phyloP scores from a whole-genome alignment of 805 yeast species.

The Nakazawaea sp. region DNA sequence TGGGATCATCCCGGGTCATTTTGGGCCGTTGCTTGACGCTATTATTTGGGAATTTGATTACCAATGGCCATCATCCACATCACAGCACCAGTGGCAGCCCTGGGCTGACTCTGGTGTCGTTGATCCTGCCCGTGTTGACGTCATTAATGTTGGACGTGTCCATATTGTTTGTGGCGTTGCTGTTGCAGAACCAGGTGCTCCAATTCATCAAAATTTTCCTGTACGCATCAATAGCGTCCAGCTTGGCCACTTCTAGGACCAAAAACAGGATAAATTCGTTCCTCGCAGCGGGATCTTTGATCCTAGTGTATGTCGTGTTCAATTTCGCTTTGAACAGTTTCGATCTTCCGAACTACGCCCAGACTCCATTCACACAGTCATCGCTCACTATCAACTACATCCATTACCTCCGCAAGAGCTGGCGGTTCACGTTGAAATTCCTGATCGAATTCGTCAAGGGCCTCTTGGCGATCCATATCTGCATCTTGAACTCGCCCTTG shows the following conservation, averaged over 20 bases:
- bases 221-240: slow-evolving; percentile 27
- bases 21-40: slow-evolving; percentile 11
- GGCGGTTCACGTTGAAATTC: slow-evolving; percentile 7
- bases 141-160: background rate
- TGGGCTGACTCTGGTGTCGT: background rate
- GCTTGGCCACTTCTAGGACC: slow-evolving; percentile 22
- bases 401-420: slow-evolving; percentile 5
- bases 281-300: slow-evolving; percentile 11
- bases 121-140: background rate
- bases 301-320: background rate
- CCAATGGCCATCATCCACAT: background rate
- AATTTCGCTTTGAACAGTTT: slow-evolving; percentile 1
- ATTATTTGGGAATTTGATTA: slow-evolving; percentile 7
- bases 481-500: slow-evolving; percentile 4
- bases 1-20: slow-evolving; percentile 11
- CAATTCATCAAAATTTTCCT: slow-evolving; percentile 20
- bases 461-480: slow-evolving; percentile 7
- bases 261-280: slow-evolving; percentile 23
- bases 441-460: slow-evolving; percentile 5
- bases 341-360: slow-evolving; percentile 1
- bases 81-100: background rate
- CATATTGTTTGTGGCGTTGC: background rate
- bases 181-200: slow-evolving; percentile 7
- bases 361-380: background rate
- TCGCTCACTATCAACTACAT: slow-evolving; percentile 8